Evolutionary conservation across 345 rosid genomes (phyloP), one percentile per base, ranked within the genome.

Genomic region (Pistacia integerrima): DNA sequence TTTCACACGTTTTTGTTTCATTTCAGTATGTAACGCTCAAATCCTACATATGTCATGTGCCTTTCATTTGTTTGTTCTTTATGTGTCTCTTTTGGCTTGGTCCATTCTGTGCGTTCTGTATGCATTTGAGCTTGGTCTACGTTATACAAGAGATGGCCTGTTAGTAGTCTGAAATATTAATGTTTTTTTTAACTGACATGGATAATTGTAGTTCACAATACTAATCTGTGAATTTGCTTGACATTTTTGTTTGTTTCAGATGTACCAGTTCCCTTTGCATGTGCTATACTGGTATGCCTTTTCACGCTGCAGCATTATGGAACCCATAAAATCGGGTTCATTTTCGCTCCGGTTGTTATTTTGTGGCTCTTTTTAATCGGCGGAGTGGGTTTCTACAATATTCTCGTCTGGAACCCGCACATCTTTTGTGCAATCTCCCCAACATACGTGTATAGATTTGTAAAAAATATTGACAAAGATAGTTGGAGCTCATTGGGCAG

Each of bases 261-360:
- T 80, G 79, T 88, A 64, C 73, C 89, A 1, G 84, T 87, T 74
- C 90, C 92, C 58, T 72, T 56, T 36, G 92, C 94, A 4, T 90
- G 92, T 77, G 85, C 77, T 25, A 82, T 90, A 59, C 74, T 87
- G 82, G 82, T 85, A 44, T 76, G 85, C 80, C 87, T 90, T 55
- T 90, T 90, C 86, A 80, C 63, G n/a, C 81, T 90, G 77, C 94
- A 90, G 83, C 87, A 78, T 74, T 82, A 69, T 52, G 90, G 94
- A 4, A 85, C 85, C 2, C 86, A 69, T 54, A 85, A 84, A 72
- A 82, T 90, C 36, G 94, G 92, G 68, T 82, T 79, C 70, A 70
- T 85, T 8, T 90, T 88, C 30, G 90, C 88, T 1, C 94, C 92
- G 11, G 41, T 90, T 56, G 59, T 87, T 78, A 79, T 82, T 36